Evolutionary conservation across 2,329 filamentous ascomycete species (phyloP), one percentile per base, ranked within the genome.

Genomic region (Clonostachys rosea): DNA sequence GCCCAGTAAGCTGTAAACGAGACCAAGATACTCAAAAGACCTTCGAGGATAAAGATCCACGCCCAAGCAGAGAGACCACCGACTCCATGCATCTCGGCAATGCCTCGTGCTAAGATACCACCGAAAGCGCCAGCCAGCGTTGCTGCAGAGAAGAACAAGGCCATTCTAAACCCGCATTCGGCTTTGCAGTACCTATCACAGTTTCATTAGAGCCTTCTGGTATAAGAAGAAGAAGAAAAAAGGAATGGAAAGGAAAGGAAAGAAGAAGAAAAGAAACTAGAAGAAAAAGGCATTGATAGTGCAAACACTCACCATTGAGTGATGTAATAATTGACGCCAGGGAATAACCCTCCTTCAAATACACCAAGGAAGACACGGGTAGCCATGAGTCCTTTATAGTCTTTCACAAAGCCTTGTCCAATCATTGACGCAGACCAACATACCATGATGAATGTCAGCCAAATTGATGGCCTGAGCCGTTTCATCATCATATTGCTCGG

Each of bases 291-390:
- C 6, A 2, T 73, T 18, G 78, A 72, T 49, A 81, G 76, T 43
- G 74, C 70, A 16, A 77, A 70, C 17, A 71, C 75, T 48, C 82
- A 82, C 76, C 76, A 81, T 68, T 77, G 76, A 1, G 76, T 79
- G 4, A 80, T 57, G 47, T 78, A 77, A 48, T 78, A 57, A 59
- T 48, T 51, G 65, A 64, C 64, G 49, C 67, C 67, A 0, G 67
- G 67, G 40, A 89, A 88, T 77, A 91, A 88, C 64, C 85, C 86
- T 6, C 83, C 81, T 67, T 90, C 84, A 50, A 84, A 86, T 1
- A 89, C 44, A 9, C 91, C 91, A 1, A 96, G 76, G 64, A 96
- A 92, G 73, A 95, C 96, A 35, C 89, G 81, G 5, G 88, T 90
- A 0, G 83, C 76, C 44, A 96, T 75, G 14, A 96, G 71, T 2